These are phyloP conservation scores for Agaricus sinodeliciosus DNA, from an alignment of 768 basidiomycete genomes.

Conservation along the genomic window DNA sequence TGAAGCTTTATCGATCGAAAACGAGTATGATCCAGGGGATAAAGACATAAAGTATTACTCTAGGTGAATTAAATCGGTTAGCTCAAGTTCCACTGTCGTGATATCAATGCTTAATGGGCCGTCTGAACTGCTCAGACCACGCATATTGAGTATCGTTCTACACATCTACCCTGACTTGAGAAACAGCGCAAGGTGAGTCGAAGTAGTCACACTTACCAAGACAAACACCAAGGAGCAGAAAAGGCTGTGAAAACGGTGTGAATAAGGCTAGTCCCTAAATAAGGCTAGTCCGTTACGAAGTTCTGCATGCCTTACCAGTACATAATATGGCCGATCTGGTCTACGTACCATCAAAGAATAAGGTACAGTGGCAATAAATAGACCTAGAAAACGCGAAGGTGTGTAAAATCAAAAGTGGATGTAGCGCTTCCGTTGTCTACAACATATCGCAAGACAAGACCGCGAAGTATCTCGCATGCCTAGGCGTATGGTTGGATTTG, in stretches of 20 bases:
- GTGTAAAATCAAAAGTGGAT: neutral
- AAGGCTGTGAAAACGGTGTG: neutral
- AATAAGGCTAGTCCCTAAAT: neutral
- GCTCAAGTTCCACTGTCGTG: no score
- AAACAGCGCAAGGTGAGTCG: neutral
- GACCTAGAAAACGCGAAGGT: neutral
- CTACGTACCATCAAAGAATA: neutral
- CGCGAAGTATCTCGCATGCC: constrained; percentile 1
- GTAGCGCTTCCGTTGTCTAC: neutral
- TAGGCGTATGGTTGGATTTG: neutral
- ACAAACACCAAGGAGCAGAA: neutral
- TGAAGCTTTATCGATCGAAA: no score
- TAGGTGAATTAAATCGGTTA: no score
- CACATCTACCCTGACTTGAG: neutral
- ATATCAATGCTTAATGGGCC: no score
- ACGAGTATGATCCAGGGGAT: no score
- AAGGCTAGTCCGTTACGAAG: no score
- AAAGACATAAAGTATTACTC: no score
- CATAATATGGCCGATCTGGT: neutral
- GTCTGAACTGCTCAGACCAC: no score
- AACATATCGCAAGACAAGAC: neutral
- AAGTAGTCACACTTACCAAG: neutral
- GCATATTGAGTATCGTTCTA: constrained; percentile 1
- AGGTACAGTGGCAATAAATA: neutral
- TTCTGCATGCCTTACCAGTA: neutral